Evolutionary conservation across 2,329 filamentous ascomycete species (phyloP).

Genomic region (Blastomyces gilchristii): DNA sequence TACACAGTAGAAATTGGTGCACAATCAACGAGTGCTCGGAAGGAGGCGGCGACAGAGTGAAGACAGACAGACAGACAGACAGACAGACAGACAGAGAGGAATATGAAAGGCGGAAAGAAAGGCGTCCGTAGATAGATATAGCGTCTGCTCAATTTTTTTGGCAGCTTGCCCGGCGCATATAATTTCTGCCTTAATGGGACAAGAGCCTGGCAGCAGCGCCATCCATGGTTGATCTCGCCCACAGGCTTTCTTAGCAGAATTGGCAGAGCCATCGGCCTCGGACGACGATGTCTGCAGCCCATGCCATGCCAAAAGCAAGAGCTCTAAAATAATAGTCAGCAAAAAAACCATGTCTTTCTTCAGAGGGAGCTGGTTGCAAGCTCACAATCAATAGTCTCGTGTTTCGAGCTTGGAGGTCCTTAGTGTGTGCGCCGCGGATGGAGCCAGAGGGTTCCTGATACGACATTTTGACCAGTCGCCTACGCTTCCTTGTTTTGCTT

Average conservation of each 20-base stretch:
- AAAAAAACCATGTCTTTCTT: not conserved
- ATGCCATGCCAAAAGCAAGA: not conserved
- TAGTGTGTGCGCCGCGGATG: not conserved
- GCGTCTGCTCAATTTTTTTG: no score
- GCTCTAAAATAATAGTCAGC: no score
- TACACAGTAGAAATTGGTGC: not conserved
- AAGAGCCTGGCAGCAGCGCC: not conserved
- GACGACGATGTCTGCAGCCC: no score
- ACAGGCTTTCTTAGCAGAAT: not conserved
- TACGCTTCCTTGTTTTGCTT: not conserved
- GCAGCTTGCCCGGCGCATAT: not conserved
- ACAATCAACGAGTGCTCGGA: not conserved
- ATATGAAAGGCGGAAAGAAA: not conserved
- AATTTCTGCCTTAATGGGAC: not conserved
- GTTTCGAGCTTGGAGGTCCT: not conserved
- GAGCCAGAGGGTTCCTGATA: not conserved
- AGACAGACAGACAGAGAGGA: not conserved
- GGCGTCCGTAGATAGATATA: not conserved
- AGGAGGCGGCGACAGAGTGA: not conserved
- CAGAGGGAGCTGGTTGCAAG: not conserved
- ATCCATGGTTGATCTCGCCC: slow-evolving; percentile 7
- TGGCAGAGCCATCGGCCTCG: not conserved
- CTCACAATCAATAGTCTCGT: not conserved
- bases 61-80: not conserved
- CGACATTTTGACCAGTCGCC: not conserved